These are phyloP conservation scores for Arthrocladium fulminans DNA, from an alignment of 2,329 filamentous ascomycete species.

Conservation along the genomic window DNA sequence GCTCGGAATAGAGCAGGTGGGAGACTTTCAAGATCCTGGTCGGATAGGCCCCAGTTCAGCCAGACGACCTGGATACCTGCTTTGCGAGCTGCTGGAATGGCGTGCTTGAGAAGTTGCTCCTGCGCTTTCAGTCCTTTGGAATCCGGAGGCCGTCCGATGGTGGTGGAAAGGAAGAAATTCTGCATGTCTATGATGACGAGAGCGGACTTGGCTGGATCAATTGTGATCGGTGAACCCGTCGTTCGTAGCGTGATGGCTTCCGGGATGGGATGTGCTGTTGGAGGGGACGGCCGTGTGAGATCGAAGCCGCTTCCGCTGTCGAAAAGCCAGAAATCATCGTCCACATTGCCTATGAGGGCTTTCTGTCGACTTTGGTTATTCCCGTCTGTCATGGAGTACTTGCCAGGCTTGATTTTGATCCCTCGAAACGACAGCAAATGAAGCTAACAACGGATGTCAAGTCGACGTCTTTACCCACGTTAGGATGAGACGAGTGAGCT, in stretches of 20 bases:
- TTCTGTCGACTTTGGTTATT: slow-evolving; percentile 14
- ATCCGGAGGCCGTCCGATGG: slow-evolving; percentile 34
- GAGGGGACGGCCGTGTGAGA: slow-evolving; percentile 34
- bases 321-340: slow-evolving; percentile 37
- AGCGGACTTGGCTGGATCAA: slow-evolving; percentile 37
- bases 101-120: slow-evolving; percentile 34
- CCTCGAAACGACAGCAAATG: too few species aligned
- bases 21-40: slow-evolving; percentile 43
- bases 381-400: background rate
- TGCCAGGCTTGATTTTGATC: too few species aligned
- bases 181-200: slow-evolving; percentile 47
- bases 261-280: slow-evolving; percentile 19
- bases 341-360: slow-evolving; percentile 35
- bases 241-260: slow-evolving; percentile 21
- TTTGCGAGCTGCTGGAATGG: slow-evolving; percentile 41
- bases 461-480: too few species aligned
- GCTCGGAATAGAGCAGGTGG: slow-evolving; percentile 42
- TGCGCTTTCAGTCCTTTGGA: slow-evolving; percentile 37
- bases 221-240: slow-evolving; percentile 27
- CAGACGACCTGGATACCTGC: slow-evolving; percentile 44
- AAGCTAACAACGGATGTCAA: too few species aligned
- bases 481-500: too few species aligned
- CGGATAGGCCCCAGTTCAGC: slow-evolving; percentile 51
- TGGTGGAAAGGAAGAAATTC: slow-evolving; percentile 43
- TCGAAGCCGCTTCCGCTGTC: slow-evolving; percentile 37